Percentiles rank a stretch among this genome's conserved stretches.
These are phyloP conservation scores for Moniliella sp. DNA, from an alignment of 1,284 basidiomycete species.

Conservation along the genomic window DNA sequence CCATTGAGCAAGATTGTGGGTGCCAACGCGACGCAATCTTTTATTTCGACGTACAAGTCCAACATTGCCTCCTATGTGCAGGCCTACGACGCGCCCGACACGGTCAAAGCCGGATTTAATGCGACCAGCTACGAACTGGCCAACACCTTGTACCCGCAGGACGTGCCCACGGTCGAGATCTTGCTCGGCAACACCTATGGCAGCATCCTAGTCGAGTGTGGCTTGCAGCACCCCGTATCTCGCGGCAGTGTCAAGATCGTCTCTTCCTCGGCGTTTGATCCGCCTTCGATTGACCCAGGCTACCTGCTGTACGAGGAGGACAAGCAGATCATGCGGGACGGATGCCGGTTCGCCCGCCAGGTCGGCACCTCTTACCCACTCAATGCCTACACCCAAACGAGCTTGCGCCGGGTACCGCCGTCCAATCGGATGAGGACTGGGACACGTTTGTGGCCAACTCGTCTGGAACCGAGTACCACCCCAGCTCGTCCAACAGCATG, in stretches of 20 bases:
- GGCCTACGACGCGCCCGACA: conserved; percentile 39
- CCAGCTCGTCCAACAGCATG: conserved; percentile 46
- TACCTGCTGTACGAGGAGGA: conserved; percentile 15
- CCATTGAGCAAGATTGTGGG: conserved; percentile 9
- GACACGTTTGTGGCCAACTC: conserved; percentile 19
- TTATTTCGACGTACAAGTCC: background rate
- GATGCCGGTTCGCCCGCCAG: conserved; percentile 14
- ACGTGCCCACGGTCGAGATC: conserved; percentile 17
- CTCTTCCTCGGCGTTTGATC: conserved; percentile 9
- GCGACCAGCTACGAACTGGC: conserved; percentile 42
- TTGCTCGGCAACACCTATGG: conserved; percentile 14
- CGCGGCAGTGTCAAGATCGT: conserved; percentile 18
- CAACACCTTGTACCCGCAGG: conserved; percentile 6
- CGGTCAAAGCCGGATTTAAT: conserved; percentile 46
- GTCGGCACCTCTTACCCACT: conserved; percentile 10
- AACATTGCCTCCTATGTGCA: conserved; percentile 34
- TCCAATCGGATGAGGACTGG: conserved; percentile 8
- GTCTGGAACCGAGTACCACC: conserved; percentile 35
- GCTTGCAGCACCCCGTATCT: conserved; percentile 21
- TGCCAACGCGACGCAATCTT: too few relatives aligned
- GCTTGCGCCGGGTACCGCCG: conserved; percentile 3
- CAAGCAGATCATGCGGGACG: conserved; percentile 11
- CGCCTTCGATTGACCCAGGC: conserved; percentile 19
- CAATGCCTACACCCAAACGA: conserved; percentile 5
- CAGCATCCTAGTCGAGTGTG: conserved; percentile 10